Evolutionary conservation across 805 yeast genomes (phyloP).

Genomic region (Maudiozyma barnettii): DNA sequence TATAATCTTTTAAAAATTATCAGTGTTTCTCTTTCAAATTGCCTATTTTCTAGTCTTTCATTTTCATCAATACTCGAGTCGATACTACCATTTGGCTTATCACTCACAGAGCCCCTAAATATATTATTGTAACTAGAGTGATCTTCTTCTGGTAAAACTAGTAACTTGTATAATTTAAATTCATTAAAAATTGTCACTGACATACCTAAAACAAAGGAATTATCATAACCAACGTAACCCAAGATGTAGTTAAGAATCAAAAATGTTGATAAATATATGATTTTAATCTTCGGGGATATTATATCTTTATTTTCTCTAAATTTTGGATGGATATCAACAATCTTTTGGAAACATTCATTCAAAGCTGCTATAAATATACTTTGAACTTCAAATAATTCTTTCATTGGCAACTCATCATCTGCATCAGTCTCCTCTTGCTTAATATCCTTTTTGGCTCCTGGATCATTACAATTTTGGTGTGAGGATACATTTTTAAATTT

Average conservation of each 20-base stretch:
- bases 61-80: conserved; percentile 4
- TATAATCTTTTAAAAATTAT: conserved; percentile 36
- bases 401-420: conserved; percentile 1
- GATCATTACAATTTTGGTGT: neutral
- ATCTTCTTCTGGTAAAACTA: conserved; percentile 11
- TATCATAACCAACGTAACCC: conserved; percentile 49
- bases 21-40: conserved; percentile 23
- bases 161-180: conserved; percentile 38
- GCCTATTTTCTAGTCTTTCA: conserved; percentile 18
- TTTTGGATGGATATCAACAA: conserved; percentile 27
- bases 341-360: conserved; percentile 26
- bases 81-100: neutral
- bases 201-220: conserved; percentile 47
- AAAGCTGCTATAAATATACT: conserved; percentile 22
- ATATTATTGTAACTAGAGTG: neutral
- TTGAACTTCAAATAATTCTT: conserved; percentile 18
- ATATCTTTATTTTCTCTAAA: conserved; percentile 21
- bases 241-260: conserved; percentile 45
- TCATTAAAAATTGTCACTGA: conserved; percentile 50
- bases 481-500: neutral
- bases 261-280: conserved; percentile 33
- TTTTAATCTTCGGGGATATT: conserved; percentile 25
- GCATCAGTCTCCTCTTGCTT: conserved; percentile 4
- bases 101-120: neutral
- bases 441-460: neutral